A percentile compares a stretch with the other conserved stretches of the same genome.
phyloP scores from a whole-genome alignment of 1,284 basidiomycete genomes.

The Malassezia caprae region DNA sequence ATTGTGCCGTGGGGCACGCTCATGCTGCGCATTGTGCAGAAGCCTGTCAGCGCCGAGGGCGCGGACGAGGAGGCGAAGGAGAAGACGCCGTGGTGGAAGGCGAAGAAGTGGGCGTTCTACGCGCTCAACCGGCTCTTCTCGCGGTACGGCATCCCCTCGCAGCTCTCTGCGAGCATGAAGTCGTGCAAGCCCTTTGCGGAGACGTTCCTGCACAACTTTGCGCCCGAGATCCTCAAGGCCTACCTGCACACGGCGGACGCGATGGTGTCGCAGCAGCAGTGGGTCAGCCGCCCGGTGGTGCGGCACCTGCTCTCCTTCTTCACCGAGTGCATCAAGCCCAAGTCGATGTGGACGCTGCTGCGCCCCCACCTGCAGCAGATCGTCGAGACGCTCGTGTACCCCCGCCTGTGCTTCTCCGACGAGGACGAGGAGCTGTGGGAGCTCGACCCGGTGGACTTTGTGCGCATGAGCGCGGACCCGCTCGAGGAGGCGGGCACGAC shows the following conservation, averaged over 20 bases:
- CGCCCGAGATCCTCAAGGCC: slow-evolving; percentile 46
- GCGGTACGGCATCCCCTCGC: slow-evolving; percentile 43
- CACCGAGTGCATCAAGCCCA: slow-evolving; percentile 41
- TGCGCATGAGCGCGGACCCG: slow-evolving; percentile 36
- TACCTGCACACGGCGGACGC: slow-evolving; percentile 38
- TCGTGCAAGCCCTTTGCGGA: slow-evolving; percentile 46
- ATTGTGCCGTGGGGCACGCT: slow-evolving; percentile 46
- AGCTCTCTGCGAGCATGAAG: slow-evolving; percentile 36
- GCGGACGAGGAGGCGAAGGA: slow-evolving; percentile 18
- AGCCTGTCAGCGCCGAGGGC: slow-evolving; percentile 23
- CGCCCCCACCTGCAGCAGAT: slow-evolving; percentile 39
- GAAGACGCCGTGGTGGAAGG: slow-evolving; percentile 40
- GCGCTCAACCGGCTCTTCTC: slow-evolving; percentile 45
- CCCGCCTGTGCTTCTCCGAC: slow-evolving; percentile 37
- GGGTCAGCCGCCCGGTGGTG: slow-evolving; percentile 36
- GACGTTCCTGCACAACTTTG: slow-evolving; percentile 38
- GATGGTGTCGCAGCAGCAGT: slow-evolving; percentile 23
- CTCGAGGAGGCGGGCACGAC: slow-evolving; percentile 38
- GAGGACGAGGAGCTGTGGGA: slow-evolving; percentile 45
- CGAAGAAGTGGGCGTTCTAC: slow-evolving; percentile 48
- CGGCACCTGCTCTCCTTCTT: slow-evolving; percentile 41
- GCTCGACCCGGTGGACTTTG: slow-evolving; percentile 41
- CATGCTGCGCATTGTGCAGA: slow-evolving; percentile 38
- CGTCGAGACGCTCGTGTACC: slow-evolving; percentile 41
- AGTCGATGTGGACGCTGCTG: slow-evolving; percentile 41